phyloP scores from a whole-genome alignment of 495 filamentous ascomycete species.

The Penicillium subrubescens region DNA sequence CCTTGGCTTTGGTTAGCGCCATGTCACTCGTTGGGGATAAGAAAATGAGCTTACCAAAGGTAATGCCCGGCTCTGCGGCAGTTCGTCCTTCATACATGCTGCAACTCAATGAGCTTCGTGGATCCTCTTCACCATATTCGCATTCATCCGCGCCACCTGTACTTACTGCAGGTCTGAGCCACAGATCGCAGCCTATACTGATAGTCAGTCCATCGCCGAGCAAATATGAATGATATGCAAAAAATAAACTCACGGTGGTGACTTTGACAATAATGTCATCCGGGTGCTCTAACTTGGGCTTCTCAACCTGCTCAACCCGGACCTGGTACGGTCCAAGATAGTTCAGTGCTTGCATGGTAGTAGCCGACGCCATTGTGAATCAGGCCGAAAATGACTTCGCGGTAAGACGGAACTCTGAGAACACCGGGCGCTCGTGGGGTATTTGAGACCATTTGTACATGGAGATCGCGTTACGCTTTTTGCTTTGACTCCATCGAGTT shows the following conservation, averaged over 20 bases:
- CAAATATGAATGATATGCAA: background rate
- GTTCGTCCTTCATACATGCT: slow-evolving; percentile 58
- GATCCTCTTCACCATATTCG: too few species aligned
- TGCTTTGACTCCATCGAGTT: background rate
- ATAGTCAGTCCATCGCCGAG: background rate
- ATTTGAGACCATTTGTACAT: background rate
- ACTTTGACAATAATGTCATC: slow-evolving; percentile 59
- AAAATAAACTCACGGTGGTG: slow-evolving; percentile 46
- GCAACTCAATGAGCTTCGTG: slow-evolving; percentile 11
- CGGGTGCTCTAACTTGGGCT: slow-evolving; percentile 54
- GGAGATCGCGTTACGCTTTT: background rate
- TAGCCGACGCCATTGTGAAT: slow-evolving; percentile 22
- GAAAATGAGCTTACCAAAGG: slow-evolving; percentile 41
- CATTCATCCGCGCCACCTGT: background rate
- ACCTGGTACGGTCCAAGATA: slow-evolving; percentile 57
- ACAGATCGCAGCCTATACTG: slow-evolving; percentile 50
- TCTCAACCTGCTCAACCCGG: slow-evolving; percentile 49
- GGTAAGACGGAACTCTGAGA: background rate
- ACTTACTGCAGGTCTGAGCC: slow-evolving; percentile 46
- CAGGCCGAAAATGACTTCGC: background rate
- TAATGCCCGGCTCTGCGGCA: slow-evolving; percentile 52
- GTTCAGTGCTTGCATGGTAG: slow-evolving; percentile 57
- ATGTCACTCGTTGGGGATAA: background rate
- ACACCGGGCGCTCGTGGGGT: background rate
- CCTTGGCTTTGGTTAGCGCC: slow-evolving; percentile 30